Conservation (phyloP, 352 stramenopile genomes). For the Phytophthora meadii region DNA sequence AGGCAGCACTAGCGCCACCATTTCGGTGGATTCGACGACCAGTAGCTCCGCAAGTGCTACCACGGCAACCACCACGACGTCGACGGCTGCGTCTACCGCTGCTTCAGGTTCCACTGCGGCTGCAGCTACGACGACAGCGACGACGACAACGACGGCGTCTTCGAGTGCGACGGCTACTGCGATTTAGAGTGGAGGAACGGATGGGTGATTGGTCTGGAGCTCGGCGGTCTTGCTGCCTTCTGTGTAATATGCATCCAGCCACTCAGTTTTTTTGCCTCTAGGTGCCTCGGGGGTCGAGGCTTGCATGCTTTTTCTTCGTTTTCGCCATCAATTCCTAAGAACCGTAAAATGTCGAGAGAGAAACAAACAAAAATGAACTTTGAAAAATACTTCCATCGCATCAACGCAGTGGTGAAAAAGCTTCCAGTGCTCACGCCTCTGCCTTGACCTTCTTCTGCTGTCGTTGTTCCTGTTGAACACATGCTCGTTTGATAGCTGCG, state of each 20-base stretch:
- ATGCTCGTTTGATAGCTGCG: constrained; percentile 56
- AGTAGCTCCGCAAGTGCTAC: constrained; percentile 27
- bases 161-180: constrained; percentile 30
- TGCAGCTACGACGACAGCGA: constrained; percentile 14
- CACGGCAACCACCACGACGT: constrained; percentile 30
- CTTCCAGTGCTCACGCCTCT: constrained; percentile 13
- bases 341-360: constrained; percentile 37
- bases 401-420: not conserved
- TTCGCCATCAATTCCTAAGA: constrained; percentile 34
- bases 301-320: constrained; percentile 29
- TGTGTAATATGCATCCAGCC: constrained; percentile 41
- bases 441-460: constrained; percentile 52
- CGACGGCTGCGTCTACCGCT: constrained; percentile 23
- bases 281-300: constrained; percentile 9
- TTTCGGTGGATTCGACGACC: constrained; percentile 35
- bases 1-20: constrained; percentile 36
- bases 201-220: constrained; percentile 20
- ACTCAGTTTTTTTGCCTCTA: constrained; percentile 32
- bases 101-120: constrained; percentile 23
- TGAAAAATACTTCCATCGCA: too few species aligned
- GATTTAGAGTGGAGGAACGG: constrained; percentile 29
- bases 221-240: constrained; percentile 22
- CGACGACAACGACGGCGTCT: constrained; percentile 24
- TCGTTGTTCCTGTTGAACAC: constrained; percentile 25
- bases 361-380: not conserved